Base-by-base conservation (phyloP, 2,329 filamentous ascomycete genomes). In the Epichloe baconii region DNA sequence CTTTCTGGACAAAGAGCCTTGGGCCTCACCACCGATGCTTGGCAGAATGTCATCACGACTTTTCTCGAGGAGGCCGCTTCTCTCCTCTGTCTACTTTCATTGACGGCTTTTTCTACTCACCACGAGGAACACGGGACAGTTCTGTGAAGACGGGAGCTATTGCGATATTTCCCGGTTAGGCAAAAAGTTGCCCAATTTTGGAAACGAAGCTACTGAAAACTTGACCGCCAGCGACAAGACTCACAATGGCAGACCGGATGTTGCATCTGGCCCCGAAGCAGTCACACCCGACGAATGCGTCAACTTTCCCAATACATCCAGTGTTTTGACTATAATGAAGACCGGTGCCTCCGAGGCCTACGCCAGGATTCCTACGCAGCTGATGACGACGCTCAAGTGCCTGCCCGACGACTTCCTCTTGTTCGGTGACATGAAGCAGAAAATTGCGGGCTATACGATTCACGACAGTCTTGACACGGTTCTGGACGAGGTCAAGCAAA, bases 381-480 rank as follows among this genome's bases (percentile, higher is more conserved):
- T 80, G 21, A 64, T 77, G 58, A 79, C 77, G 5, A 69, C 69
- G 1, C 66, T 79, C 10, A 68, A 67, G 48, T 79, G 77, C 55
- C 58, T 74, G 8, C 64, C 68, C 47, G 68, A 79, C 47, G 68
- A 79, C 47, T 75, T 72, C 51, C 68, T 80, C 48, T 67, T 82
- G 58, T 85, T 80, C 62, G 76, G 75, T 40, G 79, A 85, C 55
- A 67, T 81, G 52, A 67, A 70, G 26, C 70, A 76, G 58, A 64
- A 63, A 8, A 67, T 78, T 36, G 73, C 64, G 7, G 72, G 71
- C 5, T 62, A 68, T 49, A 61, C 68, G 26, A 62, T 77, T 46
- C 63, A 68, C 48, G 75, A 78, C 58, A 71, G 70, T 44, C 66
- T 78, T 23, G 68, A 71, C 47, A 67, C 64, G 2, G 71, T 77